These are phyloP conservation scores for Sporobolomyces pararoseus DNA, from an alignment of 768 basidiomycete species.

Conservation along the genomic window DNA sequence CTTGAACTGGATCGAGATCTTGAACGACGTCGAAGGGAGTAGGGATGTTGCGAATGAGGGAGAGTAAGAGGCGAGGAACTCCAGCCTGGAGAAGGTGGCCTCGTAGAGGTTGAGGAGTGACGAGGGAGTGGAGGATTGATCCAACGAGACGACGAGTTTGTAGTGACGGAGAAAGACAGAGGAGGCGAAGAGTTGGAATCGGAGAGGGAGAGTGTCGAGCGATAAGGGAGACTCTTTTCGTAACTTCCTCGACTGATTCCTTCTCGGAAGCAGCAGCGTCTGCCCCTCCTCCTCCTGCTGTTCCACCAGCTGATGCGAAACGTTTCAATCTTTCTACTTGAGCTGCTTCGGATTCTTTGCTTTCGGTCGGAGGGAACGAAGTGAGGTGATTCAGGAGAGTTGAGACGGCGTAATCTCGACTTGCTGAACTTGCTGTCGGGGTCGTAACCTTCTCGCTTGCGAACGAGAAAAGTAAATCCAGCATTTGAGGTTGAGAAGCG, in stretches of 20 bases:
- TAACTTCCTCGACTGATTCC: constrained; percentile 9
- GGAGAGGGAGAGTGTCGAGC: constrained; percentile 14
- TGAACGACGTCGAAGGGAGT: constrained; percentile 23
- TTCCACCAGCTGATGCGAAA: constrained; percentile 53
- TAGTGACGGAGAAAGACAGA: constrained; percentile 18
- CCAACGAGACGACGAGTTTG: constrained; percentile 22
- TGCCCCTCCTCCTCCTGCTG: constrained; percentile 66
- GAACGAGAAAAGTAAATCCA: constrained; percentile 61
- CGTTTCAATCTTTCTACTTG: constrained; percentile 44
- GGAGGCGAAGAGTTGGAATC: constrained; percentile 48
- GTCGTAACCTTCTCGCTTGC: constrained; percentile 49
- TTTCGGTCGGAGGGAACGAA: constrained; percentile 66
- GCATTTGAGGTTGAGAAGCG: constrained; percentile 41
- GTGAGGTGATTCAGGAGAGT: constrained; percentile 72
- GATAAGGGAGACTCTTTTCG: constrained; percentile 9
- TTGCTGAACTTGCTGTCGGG: constrained; percentile 24
- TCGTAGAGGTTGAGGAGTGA: constrained; percentile 41
- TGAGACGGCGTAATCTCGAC: constrained; percentile 63
- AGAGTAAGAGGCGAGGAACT: constrained; percentile 53
- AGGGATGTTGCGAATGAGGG: constrained; percentile 19
- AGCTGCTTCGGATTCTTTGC: constrained; percentile 68
- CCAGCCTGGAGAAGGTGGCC: constrained; percentile 49
- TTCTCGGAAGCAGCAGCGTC: neutral
- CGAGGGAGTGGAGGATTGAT: constrained; percentile 42
- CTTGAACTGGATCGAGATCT: constrained; percentile 62